These are phyloP conservation scores for Spongispora temasekensis DNA, from an alignment of 1,284 basidiomycete species.

Conservation along the genomic window DNA sequence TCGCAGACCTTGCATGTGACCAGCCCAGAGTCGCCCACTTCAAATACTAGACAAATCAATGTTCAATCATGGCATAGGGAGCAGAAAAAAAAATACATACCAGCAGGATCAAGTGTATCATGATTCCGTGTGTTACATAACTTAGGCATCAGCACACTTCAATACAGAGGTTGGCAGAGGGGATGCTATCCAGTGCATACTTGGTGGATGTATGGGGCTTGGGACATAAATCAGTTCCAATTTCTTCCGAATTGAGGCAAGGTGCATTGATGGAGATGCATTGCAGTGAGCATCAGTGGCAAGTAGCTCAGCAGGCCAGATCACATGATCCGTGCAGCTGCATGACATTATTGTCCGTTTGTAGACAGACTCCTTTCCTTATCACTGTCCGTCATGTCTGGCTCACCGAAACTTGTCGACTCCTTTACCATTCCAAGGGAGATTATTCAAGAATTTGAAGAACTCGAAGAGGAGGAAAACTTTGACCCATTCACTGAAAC, in stretches of 20 bases:
- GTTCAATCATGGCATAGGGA: neutral
- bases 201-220: neutral
- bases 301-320: neutral
- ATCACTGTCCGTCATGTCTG: slow-evolving; percentile 40
- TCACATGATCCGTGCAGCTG: neutral
- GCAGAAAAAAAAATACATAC: neutral
- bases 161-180: neutral
- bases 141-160: neutral
- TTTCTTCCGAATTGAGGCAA: neutral
- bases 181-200: neutral
- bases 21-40: neutral
- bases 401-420: slow-evolving; percentile 70
- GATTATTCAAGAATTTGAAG: slow-evolving; percentile 91
- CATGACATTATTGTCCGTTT: too few species aligned
- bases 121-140: neutral
- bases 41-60: neutral
- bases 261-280: neutral
- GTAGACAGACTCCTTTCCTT: too few species aligned
- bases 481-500: slow-evolving; percentile 94
- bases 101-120: neutral
- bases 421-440: slow-evolving; percentile 94
- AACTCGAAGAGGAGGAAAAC: slow-evolving; percentile 89
- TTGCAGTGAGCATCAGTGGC: neutral
- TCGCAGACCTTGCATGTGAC: neutral
- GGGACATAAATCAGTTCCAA: neutral